Evolutionary conservation across 1,284 basidiomycete genomes (phyloP).

Genomic region (Puccinia coronata): DNA sequence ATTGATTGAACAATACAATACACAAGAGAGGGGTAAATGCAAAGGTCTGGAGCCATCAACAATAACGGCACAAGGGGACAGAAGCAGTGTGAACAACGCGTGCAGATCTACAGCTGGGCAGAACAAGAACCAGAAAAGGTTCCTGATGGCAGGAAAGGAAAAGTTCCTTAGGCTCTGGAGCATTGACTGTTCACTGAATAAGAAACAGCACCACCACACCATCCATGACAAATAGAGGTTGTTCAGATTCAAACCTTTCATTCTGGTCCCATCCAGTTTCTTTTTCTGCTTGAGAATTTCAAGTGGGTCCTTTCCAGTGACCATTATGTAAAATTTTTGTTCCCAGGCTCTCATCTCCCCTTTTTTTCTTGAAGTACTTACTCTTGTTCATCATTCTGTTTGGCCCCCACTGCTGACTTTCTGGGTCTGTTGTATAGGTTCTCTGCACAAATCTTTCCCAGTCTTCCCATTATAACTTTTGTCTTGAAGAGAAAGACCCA

Average conservation of each 20-base stretch:
- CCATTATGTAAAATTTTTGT: constrained; percentile 24
- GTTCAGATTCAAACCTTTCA: not conserved
- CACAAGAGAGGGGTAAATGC: constrained; percentile 42
- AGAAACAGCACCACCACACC: not conserved
- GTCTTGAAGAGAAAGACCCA: not conserved
- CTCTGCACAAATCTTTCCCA: constrained; percentile 4
- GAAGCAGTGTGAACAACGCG: no score
- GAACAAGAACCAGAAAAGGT: not conserved
- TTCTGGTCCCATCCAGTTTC: not conserved
- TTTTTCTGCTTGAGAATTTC: not conserved
- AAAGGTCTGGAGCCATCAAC: constrained; percentile 8
- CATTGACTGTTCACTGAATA: not conserved
- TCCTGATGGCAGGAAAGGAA: constrained; percentile 41
- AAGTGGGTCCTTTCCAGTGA: constrained; percentile 7
- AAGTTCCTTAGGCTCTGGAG: constrained; percentile 31
- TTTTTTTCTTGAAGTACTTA: not conserved
- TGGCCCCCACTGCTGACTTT: not conserved
- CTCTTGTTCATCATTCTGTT: not conserved
- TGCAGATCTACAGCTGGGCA: no score
- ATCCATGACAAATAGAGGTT: not conserved
- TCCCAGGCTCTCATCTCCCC: not conserved
- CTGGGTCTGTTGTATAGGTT: constrained; percentile 17
- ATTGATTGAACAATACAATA: not conserved
- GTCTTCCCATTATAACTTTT: constrained; percentile 7
- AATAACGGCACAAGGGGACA: not conserved